Percentiles rank a stretch among this genome's conserved stretches.
Evolutionary conservation across 2,329 filamentous ascomycete genomes (phyloP).

Genomic region (Trichoderma sp.): DNA sequence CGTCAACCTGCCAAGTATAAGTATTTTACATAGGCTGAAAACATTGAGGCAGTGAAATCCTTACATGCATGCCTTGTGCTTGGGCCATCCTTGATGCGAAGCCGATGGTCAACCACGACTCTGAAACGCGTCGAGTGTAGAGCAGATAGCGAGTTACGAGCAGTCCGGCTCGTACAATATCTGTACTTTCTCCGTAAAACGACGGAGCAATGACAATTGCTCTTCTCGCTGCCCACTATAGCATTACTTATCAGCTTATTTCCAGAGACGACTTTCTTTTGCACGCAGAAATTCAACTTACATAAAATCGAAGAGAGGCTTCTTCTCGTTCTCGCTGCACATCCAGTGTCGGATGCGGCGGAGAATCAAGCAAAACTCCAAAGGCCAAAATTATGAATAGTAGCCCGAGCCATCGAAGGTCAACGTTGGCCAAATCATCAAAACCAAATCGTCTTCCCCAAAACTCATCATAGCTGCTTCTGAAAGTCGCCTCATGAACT

Average conservation of each 20-base stretch:
- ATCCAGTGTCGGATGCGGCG: constrained; percentile 8
- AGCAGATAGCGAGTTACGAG: constrained; percentile 19
- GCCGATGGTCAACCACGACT: constrained; percentile 14
- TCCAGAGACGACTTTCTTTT: background rate
- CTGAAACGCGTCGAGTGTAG: constrained; percentile 9
- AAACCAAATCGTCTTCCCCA: constrained; percentile 19
- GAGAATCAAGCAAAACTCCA: constrained; percentile 5
- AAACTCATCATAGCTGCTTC: constrained; percentile 21
- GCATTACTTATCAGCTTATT: background rate
- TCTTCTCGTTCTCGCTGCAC: constrained; percentile 21
- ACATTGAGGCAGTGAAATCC: background rate
- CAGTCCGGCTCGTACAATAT: constrained; percentile 18
- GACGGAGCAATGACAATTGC: constrained; percentile 21
- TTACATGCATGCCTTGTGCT: constrained; percentile 24
- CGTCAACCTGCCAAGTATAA: constrained; percentile 1
- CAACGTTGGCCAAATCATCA: constrained; percentile 16
- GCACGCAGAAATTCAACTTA: background rate
- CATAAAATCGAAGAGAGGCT: constrained; percentile 15
- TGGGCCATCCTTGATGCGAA: constrained; percentile 19
- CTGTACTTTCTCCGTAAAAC: constrained; percentile 17
- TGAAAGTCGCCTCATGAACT: background rate
- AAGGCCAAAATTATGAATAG: constrained; percentile 23
- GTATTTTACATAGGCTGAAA: background rate
- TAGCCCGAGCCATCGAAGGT: constrained; percentile 12
- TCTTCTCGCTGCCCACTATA: constrained; percentile 12